These are phyloP conservation scores for Colletotrichum sp. DNA, from an alignment of 2,329 filamentous ascomycete genomes.

Conservation along the genomic window DNA sequence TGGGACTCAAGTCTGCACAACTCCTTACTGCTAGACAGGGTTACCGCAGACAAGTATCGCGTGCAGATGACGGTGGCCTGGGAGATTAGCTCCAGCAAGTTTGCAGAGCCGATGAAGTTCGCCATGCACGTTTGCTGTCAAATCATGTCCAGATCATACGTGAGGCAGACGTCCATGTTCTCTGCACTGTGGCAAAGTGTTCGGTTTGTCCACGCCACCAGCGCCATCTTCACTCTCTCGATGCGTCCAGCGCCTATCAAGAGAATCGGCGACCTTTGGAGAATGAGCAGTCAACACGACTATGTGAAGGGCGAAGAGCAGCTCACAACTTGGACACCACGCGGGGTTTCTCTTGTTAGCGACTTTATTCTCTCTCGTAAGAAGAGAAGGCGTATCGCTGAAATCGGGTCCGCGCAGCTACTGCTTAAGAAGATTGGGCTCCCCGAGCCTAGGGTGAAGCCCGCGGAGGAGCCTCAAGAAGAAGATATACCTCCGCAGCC, in stretches of 20 bases:
- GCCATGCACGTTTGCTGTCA: conserved; percentile 81
- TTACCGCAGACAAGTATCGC: conserved; percentile 89
- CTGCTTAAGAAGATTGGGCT: conserved; percentile 65
- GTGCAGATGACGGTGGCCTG: conserved; percentile 88
- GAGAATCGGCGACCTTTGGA: conserved; percentile 90
- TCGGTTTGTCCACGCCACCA: conserved; percentile 85
- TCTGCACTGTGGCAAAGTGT: conserved; percentile 85
- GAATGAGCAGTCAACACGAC: conserved; percentile 92
- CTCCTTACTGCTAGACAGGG: conserved; percentile 90
- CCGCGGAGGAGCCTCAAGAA: conserved; percentile 36
- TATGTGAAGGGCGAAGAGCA: conserved; percentile 97
- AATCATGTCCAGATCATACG: conserved; percentile 81
- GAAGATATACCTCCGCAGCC: conserved; percentile 40
- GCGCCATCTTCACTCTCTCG: conserved; percentile 83
- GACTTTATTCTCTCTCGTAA: conserved; percentile 82
- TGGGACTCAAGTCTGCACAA: conserved; percentile 96
- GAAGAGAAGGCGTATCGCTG: conserved; percentile 74
- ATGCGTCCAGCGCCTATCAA: conserved; percentile 91
- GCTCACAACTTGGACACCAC: conserved; percentile 82
- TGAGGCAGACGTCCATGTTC: conserved; percentile 86
- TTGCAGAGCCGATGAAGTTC: conserved; percentile 90
- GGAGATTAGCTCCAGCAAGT: conserved; percentile 82
- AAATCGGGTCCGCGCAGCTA: conserved; percentile 78
- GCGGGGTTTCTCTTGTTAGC: conserved; percentile 87
- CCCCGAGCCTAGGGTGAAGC: conserved; percentile 42